phyloP scores from a whole-genome alignment of 257 asterid genomes.

The Solanum sitiens region DNA sequence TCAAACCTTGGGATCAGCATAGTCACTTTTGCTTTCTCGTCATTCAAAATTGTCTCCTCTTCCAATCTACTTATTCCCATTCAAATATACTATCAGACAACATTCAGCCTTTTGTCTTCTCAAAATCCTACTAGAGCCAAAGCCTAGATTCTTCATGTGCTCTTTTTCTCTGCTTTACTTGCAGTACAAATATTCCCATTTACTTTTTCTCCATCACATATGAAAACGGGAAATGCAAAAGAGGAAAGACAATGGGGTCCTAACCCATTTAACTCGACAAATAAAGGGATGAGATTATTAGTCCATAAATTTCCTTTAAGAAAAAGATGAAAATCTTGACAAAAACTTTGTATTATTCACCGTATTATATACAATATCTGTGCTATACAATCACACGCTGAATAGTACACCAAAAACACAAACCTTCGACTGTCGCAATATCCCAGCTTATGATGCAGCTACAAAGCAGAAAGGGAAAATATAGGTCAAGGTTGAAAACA shows the following conservation, averaged over 20 bases:
- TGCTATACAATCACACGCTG: neutral
- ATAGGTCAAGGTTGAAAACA: neutral
- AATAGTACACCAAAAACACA: neutral
- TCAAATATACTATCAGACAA: slow-evolving; percentile 9
- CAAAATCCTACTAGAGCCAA: slow-evolving; percentile 2
- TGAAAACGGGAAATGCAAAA: neutral
- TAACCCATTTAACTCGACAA: neutral
- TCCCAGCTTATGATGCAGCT: neutral
- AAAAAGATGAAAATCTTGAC: neutral
- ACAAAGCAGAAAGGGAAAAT: neutral
- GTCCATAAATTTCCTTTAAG: neutral
- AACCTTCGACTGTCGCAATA: neutral
- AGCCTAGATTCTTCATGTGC: neutral
- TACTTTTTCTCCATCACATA: neutral
- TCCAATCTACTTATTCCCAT: neutral
- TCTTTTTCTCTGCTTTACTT: slow-evolving; percentile 3
- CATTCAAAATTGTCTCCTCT: slow-evolving; percentile 12
- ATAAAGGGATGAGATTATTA: neutral
- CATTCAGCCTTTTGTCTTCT: slow-evolving; percentile 15
- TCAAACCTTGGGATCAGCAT: slow-evolving; percentile 4
- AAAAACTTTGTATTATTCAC: neutral
- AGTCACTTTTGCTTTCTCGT: slow-evolving; percentile 16
- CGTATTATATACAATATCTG: neutral
- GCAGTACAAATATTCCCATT: slow-evolving; percentile 13
- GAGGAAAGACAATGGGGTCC: neutral